These are phyloP conservation scores for Hypoxylon sp. DNA, from an alignment of 2,329 filamentous ascomycete species.

Conservation along the genomic window DNA sequence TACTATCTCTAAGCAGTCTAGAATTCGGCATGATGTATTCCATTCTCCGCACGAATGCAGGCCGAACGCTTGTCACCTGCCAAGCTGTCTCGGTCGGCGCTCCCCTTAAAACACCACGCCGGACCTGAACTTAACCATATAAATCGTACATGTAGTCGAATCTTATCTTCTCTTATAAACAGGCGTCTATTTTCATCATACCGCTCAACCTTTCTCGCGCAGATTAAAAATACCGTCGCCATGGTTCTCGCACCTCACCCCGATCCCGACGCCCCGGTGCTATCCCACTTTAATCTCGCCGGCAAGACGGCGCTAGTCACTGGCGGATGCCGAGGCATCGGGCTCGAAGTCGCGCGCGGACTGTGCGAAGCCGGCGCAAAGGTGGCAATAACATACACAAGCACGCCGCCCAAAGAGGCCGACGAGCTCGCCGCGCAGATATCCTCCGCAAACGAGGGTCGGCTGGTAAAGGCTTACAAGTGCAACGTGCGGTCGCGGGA, in stretches of 20 bases:
- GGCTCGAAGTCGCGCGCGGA: conserved; percentile 50
- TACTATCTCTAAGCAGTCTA: conserved; percentile 14
- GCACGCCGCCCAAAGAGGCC: conserved; percentile 47
- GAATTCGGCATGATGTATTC: conserved; percentile 38
- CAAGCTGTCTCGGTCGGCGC: conserved; percentile 12
- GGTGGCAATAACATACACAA: conserved; percentile 52
- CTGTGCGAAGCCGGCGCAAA: conserved; percentile 49
- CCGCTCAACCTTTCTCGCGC: neutral
- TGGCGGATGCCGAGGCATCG: conserved; percentile 50
- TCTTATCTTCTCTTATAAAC: neutral
- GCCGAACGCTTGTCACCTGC: conserved; percentile 27
- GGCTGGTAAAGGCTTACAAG: conserved; percentile 53
- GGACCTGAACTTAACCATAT: neutral
- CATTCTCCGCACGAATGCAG: conserved; percentile 36
- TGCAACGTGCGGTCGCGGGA: conserved; percentile 53
- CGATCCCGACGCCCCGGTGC: conserved; percentile 50
- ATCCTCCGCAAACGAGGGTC: conserved; percentile 39
- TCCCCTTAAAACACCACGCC: conserved; percentile 20
- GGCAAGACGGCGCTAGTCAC: conserved; percentile 51
- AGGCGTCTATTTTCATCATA: neutral
- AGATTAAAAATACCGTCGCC: neutral
- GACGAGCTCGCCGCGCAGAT: conserved; percentile 45
- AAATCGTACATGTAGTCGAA: neutral
- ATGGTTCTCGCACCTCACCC: conserved; percentile 51
- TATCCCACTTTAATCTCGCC: conserved; percentile 49